Base-by-base conservation (phyloP, 768 basidiomycete species). In the Naganishia antarctica region DNA sequence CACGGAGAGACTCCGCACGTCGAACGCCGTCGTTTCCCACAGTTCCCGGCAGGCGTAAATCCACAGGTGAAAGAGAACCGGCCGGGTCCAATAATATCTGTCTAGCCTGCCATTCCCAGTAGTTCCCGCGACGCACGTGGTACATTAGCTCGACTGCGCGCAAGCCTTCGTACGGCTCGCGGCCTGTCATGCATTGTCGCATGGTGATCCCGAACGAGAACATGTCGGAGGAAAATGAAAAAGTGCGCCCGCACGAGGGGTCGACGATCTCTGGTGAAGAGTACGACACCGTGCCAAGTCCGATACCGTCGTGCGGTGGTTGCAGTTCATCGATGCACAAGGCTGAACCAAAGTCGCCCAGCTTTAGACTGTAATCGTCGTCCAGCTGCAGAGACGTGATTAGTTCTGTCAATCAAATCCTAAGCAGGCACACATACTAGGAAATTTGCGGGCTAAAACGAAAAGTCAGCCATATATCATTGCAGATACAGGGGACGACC, bases 141-240 rank as follows among this genome's bases (percentile, higher is more conserved):
- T 77, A 68, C 74, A 79, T 79, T 67, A 78, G 72, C 67, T 81
- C 80, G 15, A 79, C 67, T 4, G 72, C 51, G 18, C 75, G 61
- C 3, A 65, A 31, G 2, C 79, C 76, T 16, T 71, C 71, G 68
- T 75, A 81, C 0, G 80, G 80, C 57, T 81, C 79, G 9, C 73
- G 62, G 0, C 78, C 80, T 7, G 76, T 76, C 31, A 81, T 57
- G 51, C 76, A 71, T 43, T 78, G 76, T 34, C 73, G 71, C 25
- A 81, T 73, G 0, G 79, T 79, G 9, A 79, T 78, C 9, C 80
- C 80, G 49, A 80, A 73, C n/a, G 77, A 72, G 69, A 80, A 81
- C 49, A 81, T 67, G 67, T 81, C 80, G 51, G 77, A 72, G 0
- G 78, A 73, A 67, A 75, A 79, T 12, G 74, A 76, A 69, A 80